Conservation (phyloP, 2,329 filamentous ascomycete species). For the Orbilia blumenaviensis region DNA sequence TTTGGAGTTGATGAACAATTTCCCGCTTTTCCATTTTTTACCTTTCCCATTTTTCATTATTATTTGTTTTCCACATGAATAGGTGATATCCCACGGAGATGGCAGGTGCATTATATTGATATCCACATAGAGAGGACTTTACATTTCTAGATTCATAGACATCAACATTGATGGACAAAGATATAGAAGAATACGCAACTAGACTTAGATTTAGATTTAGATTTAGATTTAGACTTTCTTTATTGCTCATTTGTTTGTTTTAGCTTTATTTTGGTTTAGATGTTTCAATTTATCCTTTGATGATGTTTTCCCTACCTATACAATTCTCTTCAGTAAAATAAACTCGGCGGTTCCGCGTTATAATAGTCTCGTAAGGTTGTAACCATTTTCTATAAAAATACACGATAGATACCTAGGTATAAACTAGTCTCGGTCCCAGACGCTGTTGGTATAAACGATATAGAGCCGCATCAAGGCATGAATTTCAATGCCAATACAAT, state of each 20-base stretch:
- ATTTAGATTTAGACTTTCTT: neutral
- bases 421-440: too few species aligned
- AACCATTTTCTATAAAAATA: too few species aligned
- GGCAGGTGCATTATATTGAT: slow-evolving; percentile 34
- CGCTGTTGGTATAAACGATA: too few species aligned
- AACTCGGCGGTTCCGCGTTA: too few species aligned
- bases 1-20: too few species aligned
- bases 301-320: too few species aligned
- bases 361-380: too few species aligned
- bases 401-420: too few species aligned
- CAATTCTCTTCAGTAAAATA: too few species aligned
- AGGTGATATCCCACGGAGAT: slow-evolving; percentile 6
- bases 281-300: neutral
- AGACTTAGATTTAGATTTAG: slow-evolving; percentile 11
- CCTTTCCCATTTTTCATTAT: neutral
- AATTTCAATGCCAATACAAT: too few species aligned
- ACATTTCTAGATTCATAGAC: slow-evolving; percentile 41
- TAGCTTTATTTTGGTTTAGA: neutral
- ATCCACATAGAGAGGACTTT: slow-evolving; percentile 46
- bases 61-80: too few species aligned
- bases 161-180: slow-evolving; percentile 16
- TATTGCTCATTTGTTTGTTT: neutral
- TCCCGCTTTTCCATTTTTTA: neutral
- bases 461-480: too few species aligned
- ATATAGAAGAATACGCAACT: slow-evolving; percentile 29